Conservation (phyloP, 495 filamentous ascomycete genomes). For the Aspergillus taichungensis region DNA sequence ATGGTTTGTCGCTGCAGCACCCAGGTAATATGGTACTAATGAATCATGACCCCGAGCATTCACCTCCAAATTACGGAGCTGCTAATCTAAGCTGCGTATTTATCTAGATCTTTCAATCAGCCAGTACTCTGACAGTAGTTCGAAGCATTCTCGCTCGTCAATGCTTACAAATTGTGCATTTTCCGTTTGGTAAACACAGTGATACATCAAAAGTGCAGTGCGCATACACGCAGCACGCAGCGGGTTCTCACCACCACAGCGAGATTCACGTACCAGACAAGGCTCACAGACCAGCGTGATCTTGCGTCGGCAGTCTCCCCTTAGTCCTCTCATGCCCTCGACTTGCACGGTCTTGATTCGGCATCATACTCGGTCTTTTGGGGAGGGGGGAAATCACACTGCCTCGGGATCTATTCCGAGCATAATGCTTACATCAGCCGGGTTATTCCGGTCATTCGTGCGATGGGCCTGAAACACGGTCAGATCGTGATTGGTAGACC, state of each 20-base stretch:
- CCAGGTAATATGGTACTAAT: constrained; percentile 7
- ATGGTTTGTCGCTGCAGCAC: background rate
- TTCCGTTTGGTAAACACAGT: constrained; percentile 30
- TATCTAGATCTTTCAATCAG: constrained; percentile 13
- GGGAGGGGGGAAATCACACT: too few species aligned
- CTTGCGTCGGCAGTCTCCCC: constrained; percentile 15
- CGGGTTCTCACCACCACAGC: constrained; percentile 37
- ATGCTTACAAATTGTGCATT: constrained; percentile 30
- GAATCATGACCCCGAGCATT: constrained; percentile 23
- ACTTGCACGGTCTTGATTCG: too few species aligned
- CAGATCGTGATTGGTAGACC: too few species aligned
- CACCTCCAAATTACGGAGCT: constrained; percentile 30
- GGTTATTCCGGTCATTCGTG: too few species aligned
- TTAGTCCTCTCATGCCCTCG: too few species aligned
- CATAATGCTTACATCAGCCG: too few species aligned
- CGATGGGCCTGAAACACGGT: too few species aligned
- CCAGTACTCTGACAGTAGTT: background rate
- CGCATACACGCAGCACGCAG: constrained; percentile 35
- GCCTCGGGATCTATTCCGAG: too few species aligned
- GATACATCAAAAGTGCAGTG: constrained; percentile 23
- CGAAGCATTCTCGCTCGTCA: constrained; percentile 16
- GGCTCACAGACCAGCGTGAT: constrained; percentile 29
- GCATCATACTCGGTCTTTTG: too few species aligned
- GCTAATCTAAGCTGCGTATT: constrained; percentile 25
- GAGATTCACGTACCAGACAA: constrained; percentile 33